A percentile compares a stretch with the other conserved stretches of the same genome.
These are phyloP conservation scores for Candida caryicola DNA, from an alignment of 805 yeast genomes.

Conservation along the genomic window DNA sequence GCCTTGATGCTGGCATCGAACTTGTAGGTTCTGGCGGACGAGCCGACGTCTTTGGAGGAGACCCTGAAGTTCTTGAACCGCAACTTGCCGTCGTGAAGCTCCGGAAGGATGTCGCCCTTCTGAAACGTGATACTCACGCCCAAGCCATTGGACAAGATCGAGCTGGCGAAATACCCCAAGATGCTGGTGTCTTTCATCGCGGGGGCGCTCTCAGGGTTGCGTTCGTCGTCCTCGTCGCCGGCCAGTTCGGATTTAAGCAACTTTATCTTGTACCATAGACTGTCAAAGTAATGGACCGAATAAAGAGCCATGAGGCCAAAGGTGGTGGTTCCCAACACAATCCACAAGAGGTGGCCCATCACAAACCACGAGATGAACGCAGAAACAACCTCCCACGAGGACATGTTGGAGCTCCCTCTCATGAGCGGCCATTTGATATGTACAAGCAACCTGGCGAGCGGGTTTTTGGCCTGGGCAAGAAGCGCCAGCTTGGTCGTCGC, in stretches of 20 bases:
- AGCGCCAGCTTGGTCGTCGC: constrained; percentile 18
- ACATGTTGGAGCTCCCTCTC: constrained; percentile 47
- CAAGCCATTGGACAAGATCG: constrained; percentile 39
- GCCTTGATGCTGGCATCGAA: constrained; percentile 36
- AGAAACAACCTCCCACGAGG: constrained; percentile 46
- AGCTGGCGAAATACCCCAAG: constrained; percentile 31
- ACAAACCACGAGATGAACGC: constrained; percentile 57
- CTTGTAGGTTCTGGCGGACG: constrained; percentile 9
- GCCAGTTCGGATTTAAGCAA: constrained; percentile 24
- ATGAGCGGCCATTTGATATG: constrained; percentile 49
- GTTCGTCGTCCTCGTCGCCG: constrained; percentile 5
- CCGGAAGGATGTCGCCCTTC: constrained; percentile 38
- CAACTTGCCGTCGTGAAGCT: constrained; percentile 49
- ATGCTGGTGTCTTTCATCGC: constrained; percentile 22
- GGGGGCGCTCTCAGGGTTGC: not conserved
- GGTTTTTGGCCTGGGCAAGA: constrained; percentile 28
- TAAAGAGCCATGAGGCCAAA: constrained; percentile 49
- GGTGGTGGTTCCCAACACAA: constrained; percentile 56
- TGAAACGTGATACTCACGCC: constrained; percentile 37
- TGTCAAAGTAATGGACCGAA: constrained; percentile 37
- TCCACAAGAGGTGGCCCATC: constrained; percentile 57
- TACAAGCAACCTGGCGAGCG: constrained; percentile 30
- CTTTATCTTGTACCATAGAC: constrained; percentile 19
- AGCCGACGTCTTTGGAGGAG: constrained; percentile 9
- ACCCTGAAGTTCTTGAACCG: constrained; percentile 40